Percentiles rank a stretch among this genome's conserved stretches.
phyloP scores from a whole-genome alignment of 2,329 filamentous ascomycete species.

The Colletotrichum lupini region DNA sequence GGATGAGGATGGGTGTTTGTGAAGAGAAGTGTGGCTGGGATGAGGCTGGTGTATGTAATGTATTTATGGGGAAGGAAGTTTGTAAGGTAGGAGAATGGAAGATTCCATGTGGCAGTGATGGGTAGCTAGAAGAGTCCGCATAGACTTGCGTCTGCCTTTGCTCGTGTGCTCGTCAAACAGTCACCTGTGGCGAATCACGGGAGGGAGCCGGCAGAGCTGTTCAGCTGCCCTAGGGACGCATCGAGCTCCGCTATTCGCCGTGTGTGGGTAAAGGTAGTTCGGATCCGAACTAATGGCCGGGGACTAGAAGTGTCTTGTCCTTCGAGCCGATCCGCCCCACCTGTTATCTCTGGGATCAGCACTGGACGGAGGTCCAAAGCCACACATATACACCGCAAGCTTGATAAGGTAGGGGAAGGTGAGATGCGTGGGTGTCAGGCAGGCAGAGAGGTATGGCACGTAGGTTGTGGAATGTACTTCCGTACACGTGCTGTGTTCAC shows the following conservation, averaged over 20 bases:
- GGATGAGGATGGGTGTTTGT: neutral
- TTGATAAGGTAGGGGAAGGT: no score
- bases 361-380: no score
- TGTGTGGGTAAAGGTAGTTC: neutral
- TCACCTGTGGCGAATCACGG: constrained; percentile 1
- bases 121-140: neutral
- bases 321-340: neutral
- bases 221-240: neutral
- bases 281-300: constrained; percentile 5
- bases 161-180: neutral
- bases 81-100: neutral
- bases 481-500: neutral
- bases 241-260: neutral
- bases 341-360: neutral
- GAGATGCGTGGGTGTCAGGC: no score
- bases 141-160: neutral
- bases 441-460: no score
- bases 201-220: neutral
- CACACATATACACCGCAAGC: no score
- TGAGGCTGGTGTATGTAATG: neutral
- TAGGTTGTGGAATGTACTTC: neutral
- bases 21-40: neutral
- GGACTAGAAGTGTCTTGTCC: neutral
- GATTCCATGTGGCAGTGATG: no score
- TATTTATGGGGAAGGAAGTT: neutral